Conservation (phyloP, 352 stramenopile genomes). For the Phytophthora aleatoria region DNA sequence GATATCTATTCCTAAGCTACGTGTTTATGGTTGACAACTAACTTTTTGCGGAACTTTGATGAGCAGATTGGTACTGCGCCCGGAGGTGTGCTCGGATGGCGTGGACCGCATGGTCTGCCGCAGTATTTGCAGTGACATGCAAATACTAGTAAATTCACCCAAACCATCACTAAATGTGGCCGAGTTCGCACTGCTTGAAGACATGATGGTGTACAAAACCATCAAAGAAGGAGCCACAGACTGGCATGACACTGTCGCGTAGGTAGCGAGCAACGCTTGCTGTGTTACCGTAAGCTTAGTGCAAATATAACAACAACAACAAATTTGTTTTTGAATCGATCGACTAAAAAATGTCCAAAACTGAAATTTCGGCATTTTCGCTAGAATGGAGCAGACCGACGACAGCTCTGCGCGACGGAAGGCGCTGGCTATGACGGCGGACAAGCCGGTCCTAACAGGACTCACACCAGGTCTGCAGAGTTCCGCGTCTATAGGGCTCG, state of each 20-base stretch:
- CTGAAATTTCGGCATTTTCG: too few relatives aligned
- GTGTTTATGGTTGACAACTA: too few relatives aligned
- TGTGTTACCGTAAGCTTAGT: too few relatives aligned
- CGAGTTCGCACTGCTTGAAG: conserved; percentile 25
- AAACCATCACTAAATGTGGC: conserved; percentile 20
- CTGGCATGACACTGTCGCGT: conserved; percentile 17
- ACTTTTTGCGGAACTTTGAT: neutral
- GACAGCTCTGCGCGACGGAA: neutral
- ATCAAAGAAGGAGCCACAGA: conserved; percentile 28
- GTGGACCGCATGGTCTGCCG: conserved; percentile 35
- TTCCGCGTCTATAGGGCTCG: neutral
- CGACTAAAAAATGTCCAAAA: too few relatives aligned
- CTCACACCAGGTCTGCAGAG: neutral
- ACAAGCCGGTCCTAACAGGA: neutral
- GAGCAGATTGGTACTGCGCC: conserved; percentile 27
- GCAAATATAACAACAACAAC: too few relatives aligned
- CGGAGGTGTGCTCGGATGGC: conserved; percentile 30
- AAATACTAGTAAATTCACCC: conserved; percentile 15
- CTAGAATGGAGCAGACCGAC: neutral
- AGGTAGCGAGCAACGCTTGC: too few relatives aligned
- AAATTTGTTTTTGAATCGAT: too few relatives aligned
- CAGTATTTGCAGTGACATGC: conserved; percentile 36
- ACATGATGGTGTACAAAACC: conserved; percentile 29
- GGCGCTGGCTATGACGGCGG: neutral
- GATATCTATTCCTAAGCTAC: neutral